Conservation (phyloP, 345 rosid genomes). For the Gossypium rotundifolium region DNA sequence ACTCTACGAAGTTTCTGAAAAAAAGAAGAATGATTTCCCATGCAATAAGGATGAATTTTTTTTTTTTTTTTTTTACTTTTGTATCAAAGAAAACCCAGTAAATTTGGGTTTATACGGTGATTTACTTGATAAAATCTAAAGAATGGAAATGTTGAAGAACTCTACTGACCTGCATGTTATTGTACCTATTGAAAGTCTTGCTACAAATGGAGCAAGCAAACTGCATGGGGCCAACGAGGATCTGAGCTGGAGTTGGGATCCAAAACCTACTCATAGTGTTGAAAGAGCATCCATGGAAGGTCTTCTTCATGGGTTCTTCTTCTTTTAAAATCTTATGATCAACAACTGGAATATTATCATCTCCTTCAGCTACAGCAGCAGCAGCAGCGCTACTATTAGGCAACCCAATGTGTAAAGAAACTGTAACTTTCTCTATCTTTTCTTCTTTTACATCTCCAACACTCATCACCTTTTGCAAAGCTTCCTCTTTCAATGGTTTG, state of each 20-base stretch:
- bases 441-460: constrained; percentile 27
- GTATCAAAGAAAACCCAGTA: not conserved
- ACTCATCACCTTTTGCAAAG: not conserved
- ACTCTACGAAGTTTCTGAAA: too few relatives aligned
- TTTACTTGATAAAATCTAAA: too few relatives aligned
- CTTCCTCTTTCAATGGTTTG: constrained; percentile 32
- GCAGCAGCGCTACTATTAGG: constrained; percentile 21
- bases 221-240: constrained; percentile 81
- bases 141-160: not conserved
- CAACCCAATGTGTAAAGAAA: constrained; percentile 69
- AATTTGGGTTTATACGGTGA: not conserved
- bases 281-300: constrained; percentile 26
- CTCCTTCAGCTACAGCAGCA: not conserved
- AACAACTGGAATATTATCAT: constrained; percentile 4
- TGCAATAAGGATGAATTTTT: not conserved
- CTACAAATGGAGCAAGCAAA: constrained; percentile 69
- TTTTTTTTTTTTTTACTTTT: not conserved
- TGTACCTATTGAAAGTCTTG: constrained; percentile 86
- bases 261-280: constrained; percentile 58
- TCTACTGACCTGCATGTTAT: constrained; percentile 72
- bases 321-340: constrained; percentile 16
- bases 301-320: constrained; percentile 25
- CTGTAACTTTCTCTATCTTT: constrained; percentile 33
- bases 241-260: constrained; percentile 84
- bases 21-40: not conserved